These are phyloP conservation scores for Arthrobotrys megalospora DNA, from an alignment of 2,329 filamentous ascomycete species.

Conservation along the genomic window DNA sequence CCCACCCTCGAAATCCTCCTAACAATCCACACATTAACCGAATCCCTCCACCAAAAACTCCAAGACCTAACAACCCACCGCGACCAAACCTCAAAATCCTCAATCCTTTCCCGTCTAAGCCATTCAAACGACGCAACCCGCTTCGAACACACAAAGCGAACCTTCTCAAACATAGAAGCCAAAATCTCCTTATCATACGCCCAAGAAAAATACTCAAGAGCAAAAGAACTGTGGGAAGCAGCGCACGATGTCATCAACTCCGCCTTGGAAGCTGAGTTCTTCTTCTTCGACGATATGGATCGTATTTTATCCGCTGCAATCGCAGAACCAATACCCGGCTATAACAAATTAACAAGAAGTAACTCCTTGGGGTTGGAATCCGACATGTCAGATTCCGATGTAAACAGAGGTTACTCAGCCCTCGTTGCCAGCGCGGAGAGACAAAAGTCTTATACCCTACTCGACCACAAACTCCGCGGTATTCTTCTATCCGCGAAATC, in stretches of 20 bases:
- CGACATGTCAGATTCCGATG: slow-evolving; percentile 50
- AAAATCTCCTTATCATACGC: slow-evolving; percentile 38
- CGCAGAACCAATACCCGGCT: slow-evolving; percentile 15
- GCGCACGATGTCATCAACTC: slow-evolving; percentile 43
- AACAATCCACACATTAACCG: slow-evolving; percentile 42
- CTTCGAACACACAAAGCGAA: slow-evolving; percentile 55
- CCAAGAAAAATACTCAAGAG: slow-evolving; percentile 38
- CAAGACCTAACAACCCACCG: slow-evolving; percentile 41
- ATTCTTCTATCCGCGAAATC: slow-evolving; percentile 42
- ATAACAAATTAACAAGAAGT: slow-evolving; percentile 18
- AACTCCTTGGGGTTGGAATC: slow-evolving; percentile 33
- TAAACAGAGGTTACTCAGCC: slow-evolving; percentile 51
- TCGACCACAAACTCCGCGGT: slow-evolving; percentile 34
- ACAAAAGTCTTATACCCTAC: slow-evolving; percentile 37
- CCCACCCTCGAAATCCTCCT: slow-evolving; percentile 49
- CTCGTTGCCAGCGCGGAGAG: slow-evolving; percentile 42
- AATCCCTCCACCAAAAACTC: slow-evolving; percentile 40
- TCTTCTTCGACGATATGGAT: slow-evolving; percentile 59
- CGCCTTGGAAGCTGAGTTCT: slow-evolving; percentile 49
- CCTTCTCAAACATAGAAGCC: slow-evolving; percentile 49
- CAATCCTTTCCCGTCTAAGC: slow-evolving; percentile 49
- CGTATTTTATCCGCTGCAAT: slow-evolving; percentile 40
- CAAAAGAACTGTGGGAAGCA: slow-evolving; percentile 37
- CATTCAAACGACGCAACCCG: slow-evolving; percentile 33
- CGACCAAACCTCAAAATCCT: slow-evolving; percentile 54